Base-by-base conservation (phyloP, 208 protist species). In the Leishmania mexicana region DNA sequence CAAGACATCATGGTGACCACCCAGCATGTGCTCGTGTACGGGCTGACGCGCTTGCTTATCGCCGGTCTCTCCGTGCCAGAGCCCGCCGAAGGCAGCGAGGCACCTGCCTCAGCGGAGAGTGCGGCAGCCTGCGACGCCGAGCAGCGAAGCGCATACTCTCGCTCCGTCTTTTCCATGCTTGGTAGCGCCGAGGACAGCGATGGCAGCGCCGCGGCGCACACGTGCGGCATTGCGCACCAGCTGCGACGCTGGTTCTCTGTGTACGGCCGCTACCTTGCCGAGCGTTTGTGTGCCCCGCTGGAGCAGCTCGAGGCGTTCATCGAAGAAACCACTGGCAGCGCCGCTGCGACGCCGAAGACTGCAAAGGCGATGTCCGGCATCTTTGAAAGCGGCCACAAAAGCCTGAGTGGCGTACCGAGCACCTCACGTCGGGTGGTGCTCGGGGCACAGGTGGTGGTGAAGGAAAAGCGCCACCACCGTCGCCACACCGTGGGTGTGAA, bases 271-370 rank as follows among this genome's bases (percentile, higher is more conserved):
- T 45, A 73, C 45, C 65, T 83, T 28, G 10, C 79, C 10, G n/a
- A 60, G 49, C 53, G 70, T 57, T 78, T 83, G 54, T 83, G 83
- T 76, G 57, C 45, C 42, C 83, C 83, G 4, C 47, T 86, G 62
- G 83, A 83, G 75, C 74, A 73, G 65, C 79, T 86, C 5, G 83
- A 86, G 57, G 21, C 47, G n/a, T 24, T 31, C 54, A 78, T 83
- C 24, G 24, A 54, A 10, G 74, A 82, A 35, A 49, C 78, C 65
- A 77, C 72, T 40, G 80, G 35, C 83, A 80, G 78, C 54, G 71
- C 78, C 74, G 45, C 31, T 24, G 53, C 57, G 15, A 71, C 78
- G 3, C 51, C 83, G 21, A 47, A 13, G 42, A 11, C 73, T 1
- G 38, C 53, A 38, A 81, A 51, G 24, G n/a, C 67, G 21, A 54